Conservation (phyloP, 768 basidiomycete species). For the Phanerochaete carnosa region DNA sequence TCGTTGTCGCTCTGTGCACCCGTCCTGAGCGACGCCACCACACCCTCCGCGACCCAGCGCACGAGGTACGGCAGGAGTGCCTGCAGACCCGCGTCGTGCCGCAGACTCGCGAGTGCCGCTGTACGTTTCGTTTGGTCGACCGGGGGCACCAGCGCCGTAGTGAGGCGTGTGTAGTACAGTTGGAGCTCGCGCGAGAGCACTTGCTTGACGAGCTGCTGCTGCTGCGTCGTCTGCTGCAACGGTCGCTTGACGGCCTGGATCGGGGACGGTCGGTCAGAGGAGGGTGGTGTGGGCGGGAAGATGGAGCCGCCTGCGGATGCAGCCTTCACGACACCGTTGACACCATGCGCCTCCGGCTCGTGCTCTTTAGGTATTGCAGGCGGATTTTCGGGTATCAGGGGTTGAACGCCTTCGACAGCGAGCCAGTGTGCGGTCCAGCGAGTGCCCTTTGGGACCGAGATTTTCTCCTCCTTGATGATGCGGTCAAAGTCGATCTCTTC, state of each 20-base stretch:
- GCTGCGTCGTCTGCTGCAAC: constrained; percentile 54
- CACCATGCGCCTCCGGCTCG: constrained; percentile 30
- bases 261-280: constrained; percentile 25
- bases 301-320: constrained; percentile 17
- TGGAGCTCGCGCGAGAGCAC: constrained; percentile 92
- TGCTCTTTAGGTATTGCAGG: constrained; percentile 68
- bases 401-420: constrained; percentile 96
- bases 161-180: constrained; percentile 90
- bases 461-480: constrained; percentile 82
- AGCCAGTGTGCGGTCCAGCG: constrained; percentile 97
- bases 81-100: constrained; percentile 88
- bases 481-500: constrained; percentile 97
- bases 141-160: constrained; percentile 76
- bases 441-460: constrained; percentile 74
- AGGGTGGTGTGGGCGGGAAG: constrained; percentile 26
- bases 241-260: constrained; percentile 31
- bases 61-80: constrained; percentile 92
- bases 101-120: constrained; percentile 87
- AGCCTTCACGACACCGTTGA: constrained; percentile 21
- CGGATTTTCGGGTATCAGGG: constrained; percentile 93
- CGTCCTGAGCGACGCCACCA: constrained; percentile 56
- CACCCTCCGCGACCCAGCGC: constrained; percentile 91
- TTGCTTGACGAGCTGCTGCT: constrained; percentile 83
- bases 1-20: constrained; percentile 56
- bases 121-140: constrained; percentile 68